Evolutionary conservation across 805 yeast genomes (phyloP).

Genomic region (Pichia pseudocactophila): DNA sequence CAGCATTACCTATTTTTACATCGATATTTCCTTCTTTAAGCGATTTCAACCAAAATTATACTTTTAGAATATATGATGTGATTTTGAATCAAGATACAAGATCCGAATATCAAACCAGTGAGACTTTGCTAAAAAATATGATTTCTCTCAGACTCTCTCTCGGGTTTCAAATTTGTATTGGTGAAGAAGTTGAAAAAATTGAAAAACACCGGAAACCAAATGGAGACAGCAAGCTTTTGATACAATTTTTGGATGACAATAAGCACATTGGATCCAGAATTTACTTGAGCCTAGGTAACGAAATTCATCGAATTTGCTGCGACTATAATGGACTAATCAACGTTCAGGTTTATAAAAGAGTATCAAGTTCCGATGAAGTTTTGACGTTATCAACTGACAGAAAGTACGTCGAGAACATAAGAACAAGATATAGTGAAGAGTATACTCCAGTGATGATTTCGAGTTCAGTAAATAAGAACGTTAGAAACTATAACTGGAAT

Average conservation of each 20-base stretch:
- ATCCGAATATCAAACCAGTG: conserved; percentile 40
- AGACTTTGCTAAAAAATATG: conserved; percentile 76
- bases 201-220: conserved; percentile 53
- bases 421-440: conserved; percentile 69
- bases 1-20: conserved; percentile 78
- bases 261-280: conserved; percentile 50
- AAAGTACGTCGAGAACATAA: conserved; percentile 46
- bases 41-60: conserved; percentile 64
- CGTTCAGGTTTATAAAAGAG: conserved; percentile 61
- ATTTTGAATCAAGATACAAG: conserved; percentile 52
- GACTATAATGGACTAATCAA: conserved; percentile 65
- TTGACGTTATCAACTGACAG: conserved; percentile 15
- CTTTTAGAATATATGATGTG: conserved; percentile 78
- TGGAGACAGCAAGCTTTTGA: conserved; percentile 44
- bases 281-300: conserved; percentile 70
- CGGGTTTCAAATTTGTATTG: conserved; percentile 88
- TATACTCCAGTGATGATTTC: conserved; percentile 52
- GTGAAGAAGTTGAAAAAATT: conserved; percentile 52
- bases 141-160: conserved; percentile 69
- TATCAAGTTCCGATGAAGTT: conserved; percentile 13
- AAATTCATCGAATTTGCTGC: conserved; percentile 74
- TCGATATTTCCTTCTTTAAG: conserved; percentile 63
- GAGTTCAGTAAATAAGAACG: conserved; percentile 39
- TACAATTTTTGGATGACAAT: conserved; percentile 43
- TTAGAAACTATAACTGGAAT: conserved; percentile 73